phyloP scores from a whole-genome alignment of 2,329 filamentous ascomycete species.

The Cercospora sp. region DNA sequence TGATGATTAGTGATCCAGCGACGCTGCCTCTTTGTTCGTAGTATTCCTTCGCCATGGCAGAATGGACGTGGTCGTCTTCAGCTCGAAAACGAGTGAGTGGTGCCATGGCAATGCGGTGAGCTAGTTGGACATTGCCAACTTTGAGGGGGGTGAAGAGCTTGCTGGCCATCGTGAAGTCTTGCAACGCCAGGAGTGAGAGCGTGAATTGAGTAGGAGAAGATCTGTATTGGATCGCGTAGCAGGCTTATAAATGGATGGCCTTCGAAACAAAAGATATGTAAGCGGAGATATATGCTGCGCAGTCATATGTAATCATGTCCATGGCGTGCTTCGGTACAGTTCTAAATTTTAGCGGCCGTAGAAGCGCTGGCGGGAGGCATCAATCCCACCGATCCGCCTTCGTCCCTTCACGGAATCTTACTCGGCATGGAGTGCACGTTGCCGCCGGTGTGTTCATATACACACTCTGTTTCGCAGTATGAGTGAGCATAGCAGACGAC shows the following conservation, averaged over 20 bases:
- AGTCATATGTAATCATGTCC: neutral
- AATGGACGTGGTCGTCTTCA: neutral
- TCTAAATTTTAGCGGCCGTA: neutral
- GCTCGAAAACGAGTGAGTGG: neutral
- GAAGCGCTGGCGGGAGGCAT: neutral
- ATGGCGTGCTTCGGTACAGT: neutral
- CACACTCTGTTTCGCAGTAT: neutral
- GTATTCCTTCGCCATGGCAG: neutral
- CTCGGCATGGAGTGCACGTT: too few species aligned
- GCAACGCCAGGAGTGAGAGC: neutral
- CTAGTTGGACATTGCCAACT: neutral
- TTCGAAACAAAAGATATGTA: neutral
- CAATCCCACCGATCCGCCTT: neutral
- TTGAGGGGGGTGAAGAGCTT: neutral
- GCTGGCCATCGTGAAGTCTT: neutral
- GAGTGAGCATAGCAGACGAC: neutral
- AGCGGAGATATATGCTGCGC: neutral
- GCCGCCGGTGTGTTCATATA: neutral
- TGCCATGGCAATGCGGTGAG: neutral
- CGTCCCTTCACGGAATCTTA: neutral
- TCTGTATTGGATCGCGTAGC: neutral
- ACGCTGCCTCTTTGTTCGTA: neutral
- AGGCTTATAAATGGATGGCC: neutral
- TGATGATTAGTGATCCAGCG: neutral
- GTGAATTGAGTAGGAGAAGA: neutral